Base-by-base conservation (phyloP, 2,329 filamentous ascomycete genomes). In the Exutisphaerella laricina region DNA sequence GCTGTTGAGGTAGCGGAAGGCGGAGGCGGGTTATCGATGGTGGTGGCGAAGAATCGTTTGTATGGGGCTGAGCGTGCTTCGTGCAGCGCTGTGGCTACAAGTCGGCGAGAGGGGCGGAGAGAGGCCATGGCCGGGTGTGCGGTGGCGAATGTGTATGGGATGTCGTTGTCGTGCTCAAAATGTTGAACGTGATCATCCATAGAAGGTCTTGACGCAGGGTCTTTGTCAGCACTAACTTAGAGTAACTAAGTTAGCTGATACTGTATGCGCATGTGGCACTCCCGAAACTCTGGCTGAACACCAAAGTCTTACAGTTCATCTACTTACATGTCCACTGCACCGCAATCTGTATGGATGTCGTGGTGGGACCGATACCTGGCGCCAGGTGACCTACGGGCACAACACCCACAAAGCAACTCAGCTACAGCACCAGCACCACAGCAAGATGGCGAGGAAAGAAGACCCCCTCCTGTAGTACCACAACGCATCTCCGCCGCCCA, bases 21-120 rank as follows among this genome's bases (percentile, higher is more conserved):
- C 37, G 56, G 57, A 22, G 66, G 56, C 23, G 61, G 51, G 25
- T 67, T 64, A 40, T 66, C 59, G 43, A 67, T 57, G 38, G 68
- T 61, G 43, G 69, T 72, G 64, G 69, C 69, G 51, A 71, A 66
- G 45, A 60, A 48, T 39, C 69, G 66, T 39, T 56, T 62, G 33
- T 63, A 60, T 4, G 59, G 54, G 21, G 58, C 46, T 35, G 59
- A 46, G 31, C 33, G 31, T 22, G 16, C n/a, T 20, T 48, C 40
- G 18, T 39, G 36, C 8, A 41, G 9, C 6, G 36, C 33, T 18
- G 35, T 34, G 8, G 49, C 46, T 25, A 54, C 34, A 9, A 52
- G 37, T 20, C 51, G 49, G 12, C 51, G 46, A 9, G 49, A 41
- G 31, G 49, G 46, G 4, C 51, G 39, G 25, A 52, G 40, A 12